Percentiles rank a stretch among this genome's conserved stretches.
Conservation (phyloP, 73 alveolate genomes). For the Blepharisma japonicum region DNA sequence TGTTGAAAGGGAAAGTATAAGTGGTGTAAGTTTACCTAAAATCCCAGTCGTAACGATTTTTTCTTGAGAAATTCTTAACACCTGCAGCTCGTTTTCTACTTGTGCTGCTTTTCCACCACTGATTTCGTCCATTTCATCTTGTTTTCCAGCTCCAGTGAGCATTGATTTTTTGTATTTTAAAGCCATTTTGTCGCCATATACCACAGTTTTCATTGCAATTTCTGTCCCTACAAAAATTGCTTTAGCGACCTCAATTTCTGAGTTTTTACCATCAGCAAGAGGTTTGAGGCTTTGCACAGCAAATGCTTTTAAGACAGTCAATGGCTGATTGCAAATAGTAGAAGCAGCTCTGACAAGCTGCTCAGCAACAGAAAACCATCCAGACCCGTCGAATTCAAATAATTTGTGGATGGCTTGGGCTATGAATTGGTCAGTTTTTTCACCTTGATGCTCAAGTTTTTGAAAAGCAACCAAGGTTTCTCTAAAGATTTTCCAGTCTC, state of each 20-base stretch:
- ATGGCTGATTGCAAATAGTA: background rate
- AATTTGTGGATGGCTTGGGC: background rate
- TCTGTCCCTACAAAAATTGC: conserved; percentile 84
- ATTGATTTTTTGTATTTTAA: conserved; percentile 39
- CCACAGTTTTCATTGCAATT: conserved; percentile 80
- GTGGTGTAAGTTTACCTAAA: conserved; percentile 20
- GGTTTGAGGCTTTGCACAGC: background rate
- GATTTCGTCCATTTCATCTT: conserved; percentile 71
- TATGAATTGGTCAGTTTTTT: conserved; percentile 20
- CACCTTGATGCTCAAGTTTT: conserved; percentile 18
- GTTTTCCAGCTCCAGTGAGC: conserved; percentile 43
- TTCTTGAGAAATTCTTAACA: conserved; percentile 68
- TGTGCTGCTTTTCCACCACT: conserved; percentile 93
- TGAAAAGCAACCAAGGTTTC: background rate
- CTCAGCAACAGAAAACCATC: conserved; percentile 26
- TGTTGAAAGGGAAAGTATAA: background rate
- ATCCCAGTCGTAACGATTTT: conserved; percentile 51
- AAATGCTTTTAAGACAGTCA: conserved; percentile 2
- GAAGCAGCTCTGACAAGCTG: conserved; percentile 17
- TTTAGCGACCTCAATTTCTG: conserved; percentile 65
- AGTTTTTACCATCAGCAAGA: conserved; percentile 14
- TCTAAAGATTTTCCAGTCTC: conserved; percentile 3
- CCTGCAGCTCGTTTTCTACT: conserved; percentile 64
- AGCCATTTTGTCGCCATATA: conserved; percentile 78
- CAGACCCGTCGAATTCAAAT: background rate